Conservation (phyloP, 306 rosid genomes). For the Pachyrhizus erosus region DNA sequence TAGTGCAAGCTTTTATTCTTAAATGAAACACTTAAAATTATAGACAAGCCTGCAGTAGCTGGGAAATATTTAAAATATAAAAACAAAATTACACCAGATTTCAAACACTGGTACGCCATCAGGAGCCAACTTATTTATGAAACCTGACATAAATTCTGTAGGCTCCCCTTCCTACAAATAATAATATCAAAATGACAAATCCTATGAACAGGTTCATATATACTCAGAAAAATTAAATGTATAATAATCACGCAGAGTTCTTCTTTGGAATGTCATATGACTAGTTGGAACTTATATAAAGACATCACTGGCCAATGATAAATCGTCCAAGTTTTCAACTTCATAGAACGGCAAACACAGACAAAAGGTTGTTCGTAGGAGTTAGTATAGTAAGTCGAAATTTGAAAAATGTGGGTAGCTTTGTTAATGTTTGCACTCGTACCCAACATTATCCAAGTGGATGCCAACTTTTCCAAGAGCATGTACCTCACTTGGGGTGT, state of each 20-base stretch:
- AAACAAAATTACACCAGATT: conserved; percentile 7
- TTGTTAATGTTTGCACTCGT: conserved; percentile 48
- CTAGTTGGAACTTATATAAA: conserved; percentile 52
- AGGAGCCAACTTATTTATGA: conserved; percentile 56
- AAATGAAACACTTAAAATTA: not conserved
- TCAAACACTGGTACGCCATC: conserved; percentile 31
- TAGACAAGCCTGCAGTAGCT: not conserved
- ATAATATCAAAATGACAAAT: conserved; percentile 43
- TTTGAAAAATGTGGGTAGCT: conserved; percentile 48
- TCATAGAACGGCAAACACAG: conserved; percentile 9
- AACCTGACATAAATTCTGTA: conserved; percentile 37
- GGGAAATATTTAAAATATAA: not conserved
- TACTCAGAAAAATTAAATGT: not conserved
- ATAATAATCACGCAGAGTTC: conserved; percentile 22
- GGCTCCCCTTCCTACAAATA: conserved; percentile 45
- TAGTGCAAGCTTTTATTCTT: not conserved
- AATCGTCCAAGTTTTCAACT: conserved; percentile 42
- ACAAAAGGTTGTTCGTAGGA: not conserved
- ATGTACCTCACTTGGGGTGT: conserved; percentile 66
- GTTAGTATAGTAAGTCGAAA: conserved; percentile 54
- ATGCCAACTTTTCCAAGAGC: conserved; percentile 63
- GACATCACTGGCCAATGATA: conserved; percentile 32
- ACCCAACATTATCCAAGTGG: conserved; percentile 46
- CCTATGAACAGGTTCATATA: conserved; percentile 42
- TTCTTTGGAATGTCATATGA: conserved; percentile 23